These are phyloP conservation scores for Boletus edulis DNA, from an alignment of 768 basidiomycete species.

Conservation along the genomic window DNA sequence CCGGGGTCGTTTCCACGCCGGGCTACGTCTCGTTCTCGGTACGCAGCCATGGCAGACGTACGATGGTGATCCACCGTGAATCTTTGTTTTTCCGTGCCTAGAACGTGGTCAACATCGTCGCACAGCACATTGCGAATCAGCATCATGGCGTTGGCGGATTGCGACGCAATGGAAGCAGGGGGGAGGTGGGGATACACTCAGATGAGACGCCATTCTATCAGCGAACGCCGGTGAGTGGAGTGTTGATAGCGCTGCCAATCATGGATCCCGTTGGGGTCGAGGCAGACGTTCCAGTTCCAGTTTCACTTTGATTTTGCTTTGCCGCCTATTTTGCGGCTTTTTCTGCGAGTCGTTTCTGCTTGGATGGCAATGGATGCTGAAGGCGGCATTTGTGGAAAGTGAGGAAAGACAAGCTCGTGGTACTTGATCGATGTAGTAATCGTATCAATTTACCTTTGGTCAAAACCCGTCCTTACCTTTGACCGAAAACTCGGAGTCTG, in stretches of 20 bases:
- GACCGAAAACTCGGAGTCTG: too few relatives aligned
- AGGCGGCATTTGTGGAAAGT: slow-evolving; percentile 53
- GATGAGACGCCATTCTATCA: too few relatives aligned
- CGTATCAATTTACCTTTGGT: slow-evolving; percentile 11
- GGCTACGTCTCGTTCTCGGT: slow-evolving; percentile 16
- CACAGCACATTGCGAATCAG: not conserved
- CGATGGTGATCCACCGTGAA: slow-evolving; percentile 29
- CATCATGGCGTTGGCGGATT: too few relatives aligned
- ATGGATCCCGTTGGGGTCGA: slow-evolving; percentile 65
- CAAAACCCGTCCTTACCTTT: not conserved
- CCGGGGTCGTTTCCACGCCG: slow-evolving; percentile 22
- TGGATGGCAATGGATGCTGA: slow-evolving; percentile 82
- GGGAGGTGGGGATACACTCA: too few relatives aligned
- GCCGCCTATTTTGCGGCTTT: slow-evolving; percentile 84
- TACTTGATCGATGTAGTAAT: slow-evolving; percentile 27
- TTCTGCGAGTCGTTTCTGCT: slow-evolving; percentile 93
- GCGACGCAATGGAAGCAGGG: too few relatives aligned
- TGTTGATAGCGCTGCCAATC: slow-evolving; percentile 61
- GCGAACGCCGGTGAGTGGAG: slow-evolving; percentile 84
- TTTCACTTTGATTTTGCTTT: slow-evolving; percentile 42
- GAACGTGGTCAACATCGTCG: not conserved
- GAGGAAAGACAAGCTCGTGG: slow-evolving; percentile 9
- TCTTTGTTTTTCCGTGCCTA: slow-evolving; percentile 31
- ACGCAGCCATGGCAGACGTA: slow-evolving; percentile 29
- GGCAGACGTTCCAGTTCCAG: slow-evolving; percentile 46